Evolutionary conservation across 192 early-diverging fungal species (phyloP).

Genomic region (Spizellomyces sp.): DNA sequence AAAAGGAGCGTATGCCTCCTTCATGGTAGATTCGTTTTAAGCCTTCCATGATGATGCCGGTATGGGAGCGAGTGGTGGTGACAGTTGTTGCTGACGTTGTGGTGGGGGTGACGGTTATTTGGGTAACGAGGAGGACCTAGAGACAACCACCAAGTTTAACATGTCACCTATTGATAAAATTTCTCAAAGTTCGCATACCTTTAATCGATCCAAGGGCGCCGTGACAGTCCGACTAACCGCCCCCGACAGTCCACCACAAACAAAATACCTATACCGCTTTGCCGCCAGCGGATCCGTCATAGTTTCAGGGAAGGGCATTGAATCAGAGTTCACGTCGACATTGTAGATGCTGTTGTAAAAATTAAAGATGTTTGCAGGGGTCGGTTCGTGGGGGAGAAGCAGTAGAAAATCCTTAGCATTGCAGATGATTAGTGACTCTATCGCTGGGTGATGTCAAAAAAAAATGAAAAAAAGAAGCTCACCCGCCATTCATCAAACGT

Average conservation of each 20-base stretch:
- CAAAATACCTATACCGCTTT: constrained; percentile 64
- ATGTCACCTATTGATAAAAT: constrained; percentile 43
- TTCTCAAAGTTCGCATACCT: constrained; percentile 44
- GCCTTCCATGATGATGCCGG: constrained; percentile 42
- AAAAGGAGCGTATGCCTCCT: constrained; percentile 71
- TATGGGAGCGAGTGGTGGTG: neutral
- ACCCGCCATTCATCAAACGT: constrained; percentile 70
- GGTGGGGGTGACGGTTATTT: constrained; percentile 17
- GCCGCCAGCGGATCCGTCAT: constrained; percentile 16
- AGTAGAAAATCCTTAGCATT: constrained; percentile 37
- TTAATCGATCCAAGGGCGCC: constrained; percentile 75
- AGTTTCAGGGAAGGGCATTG: constrained; percentile 26
- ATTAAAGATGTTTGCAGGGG: constrained; percentile 63
- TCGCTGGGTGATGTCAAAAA: no score
- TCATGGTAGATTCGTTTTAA: constrained; percentile 61
- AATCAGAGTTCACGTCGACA: constrained; percentile 69
- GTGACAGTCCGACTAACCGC: constrained; percentile 72
- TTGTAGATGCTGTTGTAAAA: constrained; percentile 64
- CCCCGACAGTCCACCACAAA: constrained; percentile 72
- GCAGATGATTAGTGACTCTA: neutral
- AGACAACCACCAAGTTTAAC: constrained; percentile 13
- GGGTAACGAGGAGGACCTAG: constrained; percentile 39
- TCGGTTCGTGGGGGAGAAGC: constrained; percentile 63
- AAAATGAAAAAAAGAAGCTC: neutral
- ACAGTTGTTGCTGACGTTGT: constrained; percentile 37